These are phyloP conservation scores for Phytophthora podocarpi DNA, from an alignment of 352 stramenopile species.

Conservation along the genomic window DNA sequence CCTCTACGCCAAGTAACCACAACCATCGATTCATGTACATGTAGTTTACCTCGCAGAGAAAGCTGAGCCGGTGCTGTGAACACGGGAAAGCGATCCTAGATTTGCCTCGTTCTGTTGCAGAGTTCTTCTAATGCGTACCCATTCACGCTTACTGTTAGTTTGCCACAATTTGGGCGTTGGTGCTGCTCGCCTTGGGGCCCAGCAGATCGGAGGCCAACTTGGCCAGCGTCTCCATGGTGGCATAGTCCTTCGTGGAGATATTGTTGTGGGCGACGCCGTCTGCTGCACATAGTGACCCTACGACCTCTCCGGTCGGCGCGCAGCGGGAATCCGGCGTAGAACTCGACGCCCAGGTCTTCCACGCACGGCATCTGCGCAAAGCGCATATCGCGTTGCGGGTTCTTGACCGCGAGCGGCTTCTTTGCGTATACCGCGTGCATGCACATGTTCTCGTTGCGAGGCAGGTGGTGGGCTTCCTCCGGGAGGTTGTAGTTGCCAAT, in stretches of 20 bases:
- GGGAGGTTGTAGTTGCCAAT: conserved; percentile 54
- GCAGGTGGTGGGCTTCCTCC: conserved; percentile 23
- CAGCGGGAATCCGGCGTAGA: conserved; percentile 75
- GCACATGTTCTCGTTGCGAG: conserved; percentile 58
- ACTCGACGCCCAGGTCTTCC: conserved; percentile 59
- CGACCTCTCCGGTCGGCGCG: conserved; percentile 49
- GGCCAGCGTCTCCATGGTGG: conserved; percentile 69
- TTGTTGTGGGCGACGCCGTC: conserved; percentile 56
- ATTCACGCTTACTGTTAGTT: conserved; percentile 7
- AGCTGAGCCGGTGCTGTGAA: too few relatives aligned
- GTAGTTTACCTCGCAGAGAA: too few relatives aligned
- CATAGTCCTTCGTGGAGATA: conserved; percentile 75
- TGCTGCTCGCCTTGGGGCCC: conserved; percentile 15
- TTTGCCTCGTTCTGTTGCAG: conserved; percentile 18
- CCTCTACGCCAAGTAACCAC: too few relatives aligned
- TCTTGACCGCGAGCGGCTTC: conserved; percentile 66
- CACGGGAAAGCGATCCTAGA: conserved; percentile 13
- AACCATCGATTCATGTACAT: too few relatives aligned
- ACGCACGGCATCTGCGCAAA: conserved; percentile 63
- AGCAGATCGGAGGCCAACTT: conserved; percentile 59
- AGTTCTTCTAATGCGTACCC: neutral
- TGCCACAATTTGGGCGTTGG: conserved; percentile 18
- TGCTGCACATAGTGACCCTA: conserved; percentile 61
- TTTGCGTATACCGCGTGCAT: conserved; percentile 68
- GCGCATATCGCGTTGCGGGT: conserved; percentile 71